Percentiles rank a stretch among this genome's conserved stretches.
phyloP scores from a whole-genome alignment of 495 filamentous ascomycete species.

The Glutinoglossum americanum region DNA sequence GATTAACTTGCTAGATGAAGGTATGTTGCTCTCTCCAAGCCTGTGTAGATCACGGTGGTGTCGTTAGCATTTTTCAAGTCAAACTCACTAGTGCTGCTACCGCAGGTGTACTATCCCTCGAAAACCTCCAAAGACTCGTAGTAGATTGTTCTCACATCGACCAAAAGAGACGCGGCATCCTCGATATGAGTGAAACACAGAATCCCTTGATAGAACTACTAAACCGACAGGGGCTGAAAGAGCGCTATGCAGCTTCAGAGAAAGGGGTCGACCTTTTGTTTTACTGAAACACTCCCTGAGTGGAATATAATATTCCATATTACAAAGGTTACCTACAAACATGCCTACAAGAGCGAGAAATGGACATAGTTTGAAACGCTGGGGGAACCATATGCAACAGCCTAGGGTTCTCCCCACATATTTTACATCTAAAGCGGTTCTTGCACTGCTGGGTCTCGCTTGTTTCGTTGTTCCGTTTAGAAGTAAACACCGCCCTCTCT shows the following conservation, averaged over 20 bases:
- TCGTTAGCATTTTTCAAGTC: neutral
- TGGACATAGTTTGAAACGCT: neutral
- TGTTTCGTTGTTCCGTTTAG: neutral
- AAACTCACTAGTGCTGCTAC: neutral
- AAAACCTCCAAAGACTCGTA: conserved; percentile 53
- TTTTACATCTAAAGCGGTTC: neutral
- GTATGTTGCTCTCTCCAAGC: conserved; percentile 18
- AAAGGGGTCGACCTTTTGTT: conserved; percentile 35
- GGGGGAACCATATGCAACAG: neutral
- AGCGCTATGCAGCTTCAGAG: conserved; percentile 33
- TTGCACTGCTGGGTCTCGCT: neutral
- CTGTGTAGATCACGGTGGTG: neutral
- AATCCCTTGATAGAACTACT: conserved; percentile 51
- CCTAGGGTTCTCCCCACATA: neutral
- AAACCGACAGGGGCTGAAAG: conserved; percentile 41
- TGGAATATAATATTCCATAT: neutral
- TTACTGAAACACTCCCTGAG: conserved; percentile 18
- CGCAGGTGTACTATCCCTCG: conserved; percentile 45
- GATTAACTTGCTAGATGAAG: conserved; percentile 58
- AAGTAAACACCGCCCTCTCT: neutral
- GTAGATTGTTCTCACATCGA: conserved; percentile 82
- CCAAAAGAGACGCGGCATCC: conserved; percentile 72
- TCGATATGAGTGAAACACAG: conserved; percentile 83
- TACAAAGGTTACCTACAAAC: neutral
- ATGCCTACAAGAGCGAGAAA: neutral